These are phyloP conservation scores for Pyracantha coccinea DNA, from an alignment of 331 rosid species.

Conservation along the genomic window DNA sequence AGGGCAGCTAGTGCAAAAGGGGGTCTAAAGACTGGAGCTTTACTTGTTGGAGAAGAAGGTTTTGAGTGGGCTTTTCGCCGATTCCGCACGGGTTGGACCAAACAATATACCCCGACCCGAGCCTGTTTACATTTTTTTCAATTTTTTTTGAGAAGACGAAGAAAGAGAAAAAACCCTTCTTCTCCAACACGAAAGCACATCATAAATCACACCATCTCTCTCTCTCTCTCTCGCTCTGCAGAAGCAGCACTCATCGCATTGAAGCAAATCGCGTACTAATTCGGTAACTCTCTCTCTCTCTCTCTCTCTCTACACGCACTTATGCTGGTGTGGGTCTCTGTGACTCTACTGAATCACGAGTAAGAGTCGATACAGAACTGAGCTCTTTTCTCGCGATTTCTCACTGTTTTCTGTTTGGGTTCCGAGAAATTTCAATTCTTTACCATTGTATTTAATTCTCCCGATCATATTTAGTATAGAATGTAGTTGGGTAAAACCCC, in stretches of 20 bases:
- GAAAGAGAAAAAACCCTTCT: conserved; percentile 11
- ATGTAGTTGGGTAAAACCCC: not conserved
- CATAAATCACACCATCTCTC: not conserved
- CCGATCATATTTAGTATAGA: not conserved
- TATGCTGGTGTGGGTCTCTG: too few species aligned
- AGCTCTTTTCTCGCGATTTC: not conserved
- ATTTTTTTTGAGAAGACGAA: not conserved
- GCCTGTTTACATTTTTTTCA: not conserved
- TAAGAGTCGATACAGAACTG: not conserved
- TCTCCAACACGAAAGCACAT: conserved; percentile 17
- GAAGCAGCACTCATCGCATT: not conserved
- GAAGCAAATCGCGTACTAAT: not conserved
- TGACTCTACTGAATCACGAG: not conserved
- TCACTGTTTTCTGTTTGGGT: not conserved
- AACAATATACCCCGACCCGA: not conserved
- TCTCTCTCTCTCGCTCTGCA: not conserved
- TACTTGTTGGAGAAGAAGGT: conserved; percentile 14
- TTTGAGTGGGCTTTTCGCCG: not conserved
- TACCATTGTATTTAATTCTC: not conserved
- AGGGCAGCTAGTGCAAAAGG: too few species aligned
- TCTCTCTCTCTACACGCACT: too few species aligned
- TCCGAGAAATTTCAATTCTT: not conserved
- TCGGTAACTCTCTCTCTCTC: not conserved
- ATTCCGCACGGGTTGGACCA: not conserved
- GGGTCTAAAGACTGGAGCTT: not conserved